Base-by-base conservation (phyloP, 495 filamentous ascomycete genomes). In the Penicillium diatomitis region DNA sequence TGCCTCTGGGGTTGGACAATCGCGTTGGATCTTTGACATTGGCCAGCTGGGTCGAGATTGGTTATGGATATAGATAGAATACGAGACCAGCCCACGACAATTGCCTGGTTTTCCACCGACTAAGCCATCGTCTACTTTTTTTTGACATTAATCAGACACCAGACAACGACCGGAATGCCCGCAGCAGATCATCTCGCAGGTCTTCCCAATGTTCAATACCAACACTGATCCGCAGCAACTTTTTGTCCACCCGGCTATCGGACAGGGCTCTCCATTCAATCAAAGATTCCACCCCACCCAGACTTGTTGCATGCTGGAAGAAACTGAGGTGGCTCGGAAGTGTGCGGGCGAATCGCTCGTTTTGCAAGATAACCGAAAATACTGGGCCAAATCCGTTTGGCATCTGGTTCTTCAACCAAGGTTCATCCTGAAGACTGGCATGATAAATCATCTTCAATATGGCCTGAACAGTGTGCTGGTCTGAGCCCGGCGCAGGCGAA, bases 251-350 rank as follows among this genome's bases (percentile, higher is more conserved):
- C 6, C 46, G 68, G 3, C 65, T 47, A 68, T 96, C 90, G 51
- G 78, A 84, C 86, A 96, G 85, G n/a, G 84, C 77, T 44, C 50
- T 66, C 72, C 55, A 69, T 58, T 49, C 73, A 53, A 96, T 84
- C 76, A 95, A 66, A 57, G 85, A 90, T 76, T 96, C 90, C 10
- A 95, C 87, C 3, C 90, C 87, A 2, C 90, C 90, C 7, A 96
- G 64, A 63, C 85, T 90, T 4, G 90, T 96, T 3, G 90, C 89
- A 72, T 96, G 90, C 53, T 90, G 85, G 70, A 95, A 95, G 41
- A 90, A 75, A 29, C 71, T 41, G 57, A 95, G 59, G 70, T 85
- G 81, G 53, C 81, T 84, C 12, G 90, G 90, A 44, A 96, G 58
- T 34, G 66, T 60, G 40, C 73, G 71, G 3, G 90, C 90, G 41